Evolutionary conservation across 495 filamentous ascomycete genomes (phyloP), one percentile per base, ranked within the genome.

Genomic region (Annulohypoxylon nitens): DNA sequence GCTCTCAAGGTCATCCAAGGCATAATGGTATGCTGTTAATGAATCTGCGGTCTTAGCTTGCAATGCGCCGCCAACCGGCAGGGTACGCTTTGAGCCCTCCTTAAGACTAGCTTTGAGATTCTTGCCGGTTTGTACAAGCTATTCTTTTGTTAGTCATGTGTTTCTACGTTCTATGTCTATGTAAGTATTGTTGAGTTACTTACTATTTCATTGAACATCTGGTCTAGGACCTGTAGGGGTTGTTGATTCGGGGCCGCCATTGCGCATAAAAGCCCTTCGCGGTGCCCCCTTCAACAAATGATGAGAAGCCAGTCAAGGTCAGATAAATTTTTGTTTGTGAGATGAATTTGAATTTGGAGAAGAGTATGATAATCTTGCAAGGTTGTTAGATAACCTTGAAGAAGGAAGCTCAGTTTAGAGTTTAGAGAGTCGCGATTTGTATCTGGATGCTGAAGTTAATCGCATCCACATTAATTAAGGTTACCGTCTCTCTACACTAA

Each of bases 91-190:
- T 53, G 80, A 77, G 23, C 82, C 82, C 67, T 85, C 83, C 41
- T 76, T 83, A 25, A 71, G 72, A 33, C 78, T 80, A 4, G 78
- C 68, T 62, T 74, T 83, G 16, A 88, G 77, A 30, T 83, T 81
- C 71, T 84, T 88, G 23, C 83, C 87, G 7, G 83, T 82, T 75
- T 86, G 81, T 39, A 89, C 78, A 18, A 88, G 75, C 87, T 88
- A 59, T 55, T 18, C 25, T 10, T 11, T 36, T n/a, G 48, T 76
- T 30, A 78, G 72, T 18, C 10, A 43, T 8, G 23, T 47, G 25
- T 74, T 11, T 71, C 16, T 2, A 30, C 20, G 30, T 5, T 74
- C n/a, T 3, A 26, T 26, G 10, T 74, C n/a, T 3, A 26, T 26
- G 30, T 0, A 4, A 8, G 37, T 34, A 23, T 25, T 53, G 30